phyloP scores from a whole-genome alignment of 192 early-diverging fungal genomes.

The Entomortierella lignicola region DNA sequence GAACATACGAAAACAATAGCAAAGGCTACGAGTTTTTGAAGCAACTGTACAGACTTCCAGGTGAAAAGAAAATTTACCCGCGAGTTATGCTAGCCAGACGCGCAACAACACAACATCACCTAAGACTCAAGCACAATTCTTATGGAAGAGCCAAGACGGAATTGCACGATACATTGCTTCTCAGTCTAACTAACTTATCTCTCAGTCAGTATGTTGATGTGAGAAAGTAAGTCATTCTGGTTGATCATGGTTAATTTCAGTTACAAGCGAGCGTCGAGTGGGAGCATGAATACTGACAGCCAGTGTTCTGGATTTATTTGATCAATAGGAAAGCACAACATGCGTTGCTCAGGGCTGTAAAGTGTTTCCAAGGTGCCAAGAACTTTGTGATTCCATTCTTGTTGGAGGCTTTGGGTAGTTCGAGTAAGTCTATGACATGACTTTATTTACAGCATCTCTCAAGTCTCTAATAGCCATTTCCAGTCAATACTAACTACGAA shows the following conservation, averaged over 20 bases:
- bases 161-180: constrained; percentile 64
- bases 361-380: constrained; percentile 64
- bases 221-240: not conserved
- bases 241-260: too few relatives aligned
- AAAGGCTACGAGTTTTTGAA: constrained; percentile 69
- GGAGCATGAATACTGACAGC: too few relatives aligned
- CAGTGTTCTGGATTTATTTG: constrained; percentile 65
- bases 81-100: constrained; percentile 59
- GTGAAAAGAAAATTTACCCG: constrained; percentile 65
- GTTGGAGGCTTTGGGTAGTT: constrained; percentile 59
- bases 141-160: constrained; percentile 57
- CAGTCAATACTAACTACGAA: too few relatives aligned
- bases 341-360: constrained; percentile 58
- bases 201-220: constrained; percentile 7
- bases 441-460: too few relatives aligned
- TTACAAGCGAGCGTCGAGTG: too few relatives aligned
- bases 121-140: constrained; percentile 68
- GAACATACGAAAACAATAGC: constrained; percentile 57
- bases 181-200: constrained; percentile 70
- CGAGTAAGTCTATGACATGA: constrained; percentile 18
- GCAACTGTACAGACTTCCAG: constrained; percentile 55
- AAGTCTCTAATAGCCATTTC: too few relatives aligned
- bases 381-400: constrained; percentile 60
- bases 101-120: constrained; percentile 62
- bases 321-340: constrained; percentile 65